Percentiles rank a stretch among this genome's conserved stretches.
Evolutionary conservation across 495 filamentous ascomycete species (phyloP).

Genomic region (Xeromyces bisporus): DNA sequence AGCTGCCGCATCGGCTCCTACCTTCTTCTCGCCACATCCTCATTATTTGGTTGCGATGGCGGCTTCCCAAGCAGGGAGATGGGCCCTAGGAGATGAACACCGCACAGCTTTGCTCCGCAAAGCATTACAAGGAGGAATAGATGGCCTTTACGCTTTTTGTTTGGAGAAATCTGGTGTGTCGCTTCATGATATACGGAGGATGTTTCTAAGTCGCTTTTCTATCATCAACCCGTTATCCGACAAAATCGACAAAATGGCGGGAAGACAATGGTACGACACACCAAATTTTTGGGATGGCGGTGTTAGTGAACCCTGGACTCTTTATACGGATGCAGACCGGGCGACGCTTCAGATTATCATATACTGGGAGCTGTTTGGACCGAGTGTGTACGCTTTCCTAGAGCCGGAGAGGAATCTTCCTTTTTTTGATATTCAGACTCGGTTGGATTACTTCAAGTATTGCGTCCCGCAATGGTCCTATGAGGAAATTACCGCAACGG

Average conservation of each 20-base stretch:
- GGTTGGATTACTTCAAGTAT: too few relatives aligned
- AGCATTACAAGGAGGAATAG: constrained; percentile 11
- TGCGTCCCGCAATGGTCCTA: too few relatives aligned
- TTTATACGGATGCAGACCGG: too few relatives aligned
- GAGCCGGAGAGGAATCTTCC: too few relatives aligned
- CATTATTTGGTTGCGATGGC: constrained; percentile 19
- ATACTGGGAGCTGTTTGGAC: too few relatives aligned
- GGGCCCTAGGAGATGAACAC: constrained; percentile 13
- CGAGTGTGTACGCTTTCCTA: too few relatives aligned
- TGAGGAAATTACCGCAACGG: constrained; percentile 1
- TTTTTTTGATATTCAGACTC: too few relatives aligned
- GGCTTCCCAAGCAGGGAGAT: constrained; percentile 13
- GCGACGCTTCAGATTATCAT: constrained; percentile 16
- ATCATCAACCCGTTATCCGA: constrained; percentile 18
- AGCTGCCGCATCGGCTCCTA: too few relatives aligned
- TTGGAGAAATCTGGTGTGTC: constrained; percentile 15
- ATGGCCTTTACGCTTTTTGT: constrained; percentile 17
- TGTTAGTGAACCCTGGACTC: too few relatives aligned
- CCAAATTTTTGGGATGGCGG: constrained; percentile 20
- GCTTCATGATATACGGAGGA: constrained; percentile 16
- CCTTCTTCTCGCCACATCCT: constrained; percentile 23
- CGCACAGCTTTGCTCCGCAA: constrained; percentile 10
- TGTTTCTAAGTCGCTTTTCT: constrained; percentile 14
- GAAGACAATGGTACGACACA: constrained; percentile 13
- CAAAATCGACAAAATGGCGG: constrained; percentile 17